Percentiles rank a stretch among this genome's conserved stretches.
phyloP scores from a whole-genome alignment of 768 basidiomycete species.

The Tricholoma saponaceum region DNA sequence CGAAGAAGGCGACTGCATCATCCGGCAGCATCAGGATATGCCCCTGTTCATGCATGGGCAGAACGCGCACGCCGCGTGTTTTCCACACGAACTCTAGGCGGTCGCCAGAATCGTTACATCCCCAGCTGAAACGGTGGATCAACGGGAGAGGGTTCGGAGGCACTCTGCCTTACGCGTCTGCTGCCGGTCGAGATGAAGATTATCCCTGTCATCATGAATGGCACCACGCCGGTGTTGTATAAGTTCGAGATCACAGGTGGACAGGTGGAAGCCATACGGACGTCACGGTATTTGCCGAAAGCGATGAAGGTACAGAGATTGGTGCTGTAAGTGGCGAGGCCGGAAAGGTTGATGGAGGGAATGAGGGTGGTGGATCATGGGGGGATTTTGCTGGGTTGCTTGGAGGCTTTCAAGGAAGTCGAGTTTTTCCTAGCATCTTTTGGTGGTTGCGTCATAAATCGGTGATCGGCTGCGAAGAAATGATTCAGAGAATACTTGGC shows the following conservation, averaged over 20 bases:
- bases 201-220: conserved; percentile 12
- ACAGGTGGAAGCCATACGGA: too few relatives aligned
- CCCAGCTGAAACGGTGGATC: not conserved
- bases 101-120: not conserved
- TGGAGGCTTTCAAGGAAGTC: too few relatives aligned
- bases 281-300: too few relatives aligned
- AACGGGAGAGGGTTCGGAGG: conserved; percentile 1
- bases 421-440: too few relatives aligned
- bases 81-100: conserved; percentile 1
- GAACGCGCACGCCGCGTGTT: conserved; percentile 11
- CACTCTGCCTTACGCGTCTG: conserved; percentile 11
- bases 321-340: too few relatives aligned
- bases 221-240: conserved; percentile 14
- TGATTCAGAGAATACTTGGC: too few relatives aligned
- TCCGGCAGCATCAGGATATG: conserved; percentile 11
- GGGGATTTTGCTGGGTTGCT: too few relatives aligned
- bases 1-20: conserved; percentile 6
- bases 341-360: too few relatives aligned
- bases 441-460: too few relatives aligned
- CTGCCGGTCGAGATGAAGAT: conserved; percentile 8
- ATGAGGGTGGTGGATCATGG: too few relatives aligned
- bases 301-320: too few relatives aligned
- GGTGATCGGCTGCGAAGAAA: too few relatives aligned
- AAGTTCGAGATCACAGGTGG: conserved; percentile 8
- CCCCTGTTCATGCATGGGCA: conserved; percentile 20